Evolutionary conservation across 768 basidiomycete genomes (phyloP), one percentile per base, ranked within the genome.

Genomic region (Calocera viscosa): DNA sequence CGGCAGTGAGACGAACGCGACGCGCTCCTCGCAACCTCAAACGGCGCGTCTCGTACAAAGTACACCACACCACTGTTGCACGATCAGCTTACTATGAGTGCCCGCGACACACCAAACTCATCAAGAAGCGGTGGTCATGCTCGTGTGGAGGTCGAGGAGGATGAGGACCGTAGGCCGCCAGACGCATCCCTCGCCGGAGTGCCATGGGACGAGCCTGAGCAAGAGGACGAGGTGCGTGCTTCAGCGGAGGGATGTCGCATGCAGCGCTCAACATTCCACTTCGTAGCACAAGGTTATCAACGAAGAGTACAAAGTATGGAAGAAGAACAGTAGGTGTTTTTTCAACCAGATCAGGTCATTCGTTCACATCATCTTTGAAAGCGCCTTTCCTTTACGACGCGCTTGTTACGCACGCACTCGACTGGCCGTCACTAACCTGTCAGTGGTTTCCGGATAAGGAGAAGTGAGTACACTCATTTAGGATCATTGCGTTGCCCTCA

Each of bases 381-480:
- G 92, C 94, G 65, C 95, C 94, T 14, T 98, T 95, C 78, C 84
- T 98, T 16, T 99, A 99, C 76, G 96, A 99, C 77, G 82, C 95
- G 26, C 91, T 99, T 70, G 88, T 99, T 72, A 97, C 95, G 0
- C 95, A 98, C 75, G 95, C 95, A 34, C 82, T 98, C 64, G 93
- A 96, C 77, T 99, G 96, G 96, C 96, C 96, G 22, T 92, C 88
- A 73, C 75, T 99, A 73, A 99, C 96, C 2, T 94, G 91, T 75
- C 96, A 98, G 78, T 99, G 96, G 96, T 90, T 99, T 76, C 96
- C 96, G 0, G 96, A 99, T 81, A 88, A 86, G 76, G 91, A 97
- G 78, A 84, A 85, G 94, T 94, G 72, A 73, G 91, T 77, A 12
- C 11, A 66, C 35, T n/a, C 40, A 19, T 2, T 32, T 39, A 66